Percentiles rank a stretch among this genome's conserved stretches.
Conservation (phyloP, 108 stramenopile genomes). For the Cafeteria roenbergensis region DNA sequence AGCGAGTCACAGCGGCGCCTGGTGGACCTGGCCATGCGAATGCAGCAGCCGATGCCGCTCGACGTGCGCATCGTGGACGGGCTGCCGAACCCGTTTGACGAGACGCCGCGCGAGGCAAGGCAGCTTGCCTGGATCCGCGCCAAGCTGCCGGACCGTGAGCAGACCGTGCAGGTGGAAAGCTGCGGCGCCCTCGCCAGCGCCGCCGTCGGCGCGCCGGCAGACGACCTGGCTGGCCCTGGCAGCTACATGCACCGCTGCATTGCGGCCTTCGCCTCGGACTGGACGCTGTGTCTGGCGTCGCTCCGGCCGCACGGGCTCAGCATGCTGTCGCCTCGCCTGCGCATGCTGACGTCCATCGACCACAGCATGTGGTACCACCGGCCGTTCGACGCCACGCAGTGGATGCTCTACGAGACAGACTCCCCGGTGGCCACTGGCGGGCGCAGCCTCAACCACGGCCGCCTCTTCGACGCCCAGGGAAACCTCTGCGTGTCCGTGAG, state of each 20-base stretch:
- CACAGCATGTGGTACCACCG: slow-evolving; percentile 26
- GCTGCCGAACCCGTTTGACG: slow-evolving; percentile 1
- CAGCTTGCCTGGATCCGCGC: slow-evolving; percentile 21
- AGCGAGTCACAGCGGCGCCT: slow-evolving; percentile 1
- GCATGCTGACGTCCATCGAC: slow-evolving; percentile 21
- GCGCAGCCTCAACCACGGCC: slow-evolving; percentile 12
- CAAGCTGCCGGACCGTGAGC: slow-evolving; percentile 9
- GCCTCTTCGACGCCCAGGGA: slow-evolving; percentile 11
- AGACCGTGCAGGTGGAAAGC: too few relatives aligned
- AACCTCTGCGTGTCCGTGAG: slow-evolving; percentile 15
- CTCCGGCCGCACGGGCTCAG: slow-evolving; percentile 9
- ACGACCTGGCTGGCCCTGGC: too few relatives aligned
- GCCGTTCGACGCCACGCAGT: slow-evolving; percentile 20
- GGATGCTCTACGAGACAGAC: slow-evolving; percentile 27
- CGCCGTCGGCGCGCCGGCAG: too few relatives aligned
- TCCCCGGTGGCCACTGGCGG: slow-evolving; percentile 8
- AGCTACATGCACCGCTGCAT: slow-evolving; percentile 22
- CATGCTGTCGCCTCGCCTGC: slow-evolving; percentile 1
- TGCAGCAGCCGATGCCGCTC: slow-evolving; percentile 2
- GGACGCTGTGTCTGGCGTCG: neutral
- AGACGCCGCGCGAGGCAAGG: neutral
- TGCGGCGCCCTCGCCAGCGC: too few relatives aligned
- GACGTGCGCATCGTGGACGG: slow-evolving; percentile 5
- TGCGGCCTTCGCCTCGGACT: slow-evolving; percentile 15
- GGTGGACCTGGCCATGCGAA: slow-evolving; percentile 1